Percentiles rank a stretch among this genome's conserved stretches.
These are phyloP conservation scores for Coniella lustricola DNA, from an alignment of 2,329 filamentous ascomycete species.

Conservation along the genomic window DNA sequence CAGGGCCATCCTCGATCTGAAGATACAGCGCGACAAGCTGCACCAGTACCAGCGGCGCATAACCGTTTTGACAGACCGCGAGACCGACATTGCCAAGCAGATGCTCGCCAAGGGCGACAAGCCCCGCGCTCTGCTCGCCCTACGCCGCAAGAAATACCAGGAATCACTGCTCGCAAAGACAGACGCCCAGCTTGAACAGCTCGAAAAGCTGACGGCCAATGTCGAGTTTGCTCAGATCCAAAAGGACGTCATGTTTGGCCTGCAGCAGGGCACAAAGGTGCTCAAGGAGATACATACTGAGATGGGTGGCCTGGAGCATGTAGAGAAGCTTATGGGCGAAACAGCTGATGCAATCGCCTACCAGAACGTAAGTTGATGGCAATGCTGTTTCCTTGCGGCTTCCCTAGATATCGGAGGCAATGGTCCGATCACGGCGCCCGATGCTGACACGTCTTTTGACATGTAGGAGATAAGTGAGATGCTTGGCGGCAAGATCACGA, in stretches of 20 bases:
- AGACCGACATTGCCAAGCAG: conserved; percentile 78
- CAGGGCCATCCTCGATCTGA: conserved; percentile 95
- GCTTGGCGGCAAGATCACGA: conserved; percentile 80
- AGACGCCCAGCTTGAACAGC: conserved; percentile 85
- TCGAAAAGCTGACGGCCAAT: conserved; percentile 79
- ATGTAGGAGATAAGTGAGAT: conserved; percentile 83
- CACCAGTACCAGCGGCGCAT: conserved; percentile 94
- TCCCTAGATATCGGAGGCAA: background rate
- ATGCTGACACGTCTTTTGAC: conserved; percentile 3
- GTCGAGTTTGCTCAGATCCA: conserved; percentile 96
- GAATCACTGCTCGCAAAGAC: conserved; percentile 83
- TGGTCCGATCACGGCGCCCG: background rate
- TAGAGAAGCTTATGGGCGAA: conserved; percentile 93
- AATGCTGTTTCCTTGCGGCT: background rate
- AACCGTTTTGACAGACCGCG: conserved; percentile 73
- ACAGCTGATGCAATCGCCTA: conserved; percentile 86
- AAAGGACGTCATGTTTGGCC: conserved; percentile 88
- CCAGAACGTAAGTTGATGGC: conserved; percentile 59
- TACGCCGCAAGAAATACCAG: conserved; percentile 95
- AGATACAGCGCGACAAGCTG: conserved; percentile 93
- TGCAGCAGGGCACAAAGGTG: conserved; percentile 87
- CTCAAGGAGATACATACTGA: conserved; percentile 87
- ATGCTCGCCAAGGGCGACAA: conserved; percentile 78
- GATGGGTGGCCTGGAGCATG: conserved; percentile 90
- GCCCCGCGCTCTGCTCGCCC: conserved; percentile 72